Conservation (phyloP, 192 early-diverging fungal species). For the Backusella morwellensis region DNA sequence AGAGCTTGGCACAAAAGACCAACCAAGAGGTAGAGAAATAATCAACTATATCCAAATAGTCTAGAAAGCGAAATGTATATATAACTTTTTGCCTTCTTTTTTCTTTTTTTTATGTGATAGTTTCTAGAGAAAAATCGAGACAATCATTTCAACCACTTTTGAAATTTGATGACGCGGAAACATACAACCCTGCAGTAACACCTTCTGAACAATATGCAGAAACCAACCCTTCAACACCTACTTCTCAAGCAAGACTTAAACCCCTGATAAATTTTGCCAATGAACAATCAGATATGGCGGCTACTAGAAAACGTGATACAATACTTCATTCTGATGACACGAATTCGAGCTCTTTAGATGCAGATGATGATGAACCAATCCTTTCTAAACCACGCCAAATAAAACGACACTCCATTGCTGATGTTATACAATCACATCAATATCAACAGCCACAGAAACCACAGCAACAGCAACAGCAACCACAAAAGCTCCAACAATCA, state of each 20-base stretch:
- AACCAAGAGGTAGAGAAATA: background rate
- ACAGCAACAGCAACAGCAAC: background rate
- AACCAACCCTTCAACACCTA: background rate
- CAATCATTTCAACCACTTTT: background rate
- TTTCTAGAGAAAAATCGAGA: background rate
- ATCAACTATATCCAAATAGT: background rate
- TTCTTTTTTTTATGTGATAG: background rate
- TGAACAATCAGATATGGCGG: background rate
- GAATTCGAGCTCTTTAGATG: background rate
- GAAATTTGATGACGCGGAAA: background rate
- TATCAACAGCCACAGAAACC: background rate
- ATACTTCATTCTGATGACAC: constrained; percentile 5
- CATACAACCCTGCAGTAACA: constrained; percentile 3
- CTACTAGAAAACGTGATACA: background rate
- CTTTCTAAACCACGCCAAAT: background rate
- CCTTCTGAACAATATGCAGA: constrained; percentile 12
- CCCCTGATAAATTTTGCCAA: constrained; percentile 14
- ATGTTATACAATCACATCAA: background rate
- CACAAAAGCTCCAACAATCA: background rate
- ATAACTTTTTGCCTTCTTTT: no score
- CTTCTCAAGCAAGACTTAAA: background rate
- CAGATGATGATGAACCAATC: constrained; percentile 8
- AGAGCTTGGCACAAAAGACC: constrained; percentile 1
- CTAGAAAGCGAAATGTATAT: background rate
- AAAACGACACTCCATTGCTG: background rate